These are phyloP conservation scores for Plasmodium knowlesi DNA, from an alignment of 169 alveolate genomes.

Conservation along the genomic window DNA sequence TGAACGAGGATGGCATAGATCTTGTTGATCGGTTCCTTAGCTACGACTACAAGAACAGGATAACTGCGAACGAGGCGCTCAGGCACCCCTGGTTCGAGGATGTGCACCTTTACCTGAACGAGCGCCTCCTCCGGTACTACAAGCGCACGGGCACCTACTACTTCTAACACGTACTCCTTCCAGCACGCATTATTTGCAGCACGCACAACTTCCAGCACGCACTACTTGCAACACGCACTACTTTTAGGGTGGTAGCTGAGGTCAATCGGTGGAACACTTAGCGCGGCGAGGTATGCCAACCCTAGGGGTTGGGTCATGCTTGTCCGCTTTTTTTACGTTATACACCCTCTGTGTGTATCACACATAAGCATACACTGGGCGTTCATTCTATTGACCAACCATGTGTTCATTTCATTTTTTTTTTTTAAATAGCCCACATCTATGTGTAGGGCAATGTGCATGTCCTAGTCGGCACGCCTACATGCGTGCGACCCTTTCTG, in stretches of 20 bases:
- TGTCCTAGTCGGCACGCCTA: no score
- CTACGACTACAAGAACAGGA: constrained; percentile 85
- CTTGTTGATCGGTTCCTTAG: constrained; percentile 85
- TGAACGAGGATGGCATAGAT: constrained; percentile 88
- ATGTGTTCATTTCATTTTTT: background rate
- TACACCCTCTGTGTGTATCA: no score
- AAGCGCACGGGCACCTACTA: constrained; percentile 15
- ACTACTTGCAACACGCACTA: no score
- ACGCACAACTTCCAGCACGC: no score
- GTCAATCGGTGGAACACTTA: background rate
- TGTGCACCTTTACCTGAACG: constrained; percentile 64
- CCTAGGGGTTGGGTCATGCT: no score
- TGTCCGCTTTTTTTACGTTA: no score
- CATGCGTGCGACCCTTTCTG: background rate
- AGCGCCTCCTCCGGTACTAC: constrained; percentile 33
- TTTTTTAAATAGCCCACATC: background rate
- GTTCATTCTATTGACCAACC: background rate
- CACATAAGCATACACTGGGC: no score
- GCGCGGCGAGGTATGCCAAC: no score
- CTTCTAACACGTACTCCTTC: no score
- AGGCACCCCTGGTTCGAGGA: constrained; percentile 88
- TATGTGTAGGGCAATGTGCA: background rate
- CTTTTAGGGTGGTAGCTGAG: no score
- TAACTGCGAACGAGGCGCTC: constrained; percentile 88
- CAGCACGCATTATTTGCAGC: no score